Conservation (phyloP, 1,284 basidiomycete species). For the Austropuccinia psidii region DNA sequence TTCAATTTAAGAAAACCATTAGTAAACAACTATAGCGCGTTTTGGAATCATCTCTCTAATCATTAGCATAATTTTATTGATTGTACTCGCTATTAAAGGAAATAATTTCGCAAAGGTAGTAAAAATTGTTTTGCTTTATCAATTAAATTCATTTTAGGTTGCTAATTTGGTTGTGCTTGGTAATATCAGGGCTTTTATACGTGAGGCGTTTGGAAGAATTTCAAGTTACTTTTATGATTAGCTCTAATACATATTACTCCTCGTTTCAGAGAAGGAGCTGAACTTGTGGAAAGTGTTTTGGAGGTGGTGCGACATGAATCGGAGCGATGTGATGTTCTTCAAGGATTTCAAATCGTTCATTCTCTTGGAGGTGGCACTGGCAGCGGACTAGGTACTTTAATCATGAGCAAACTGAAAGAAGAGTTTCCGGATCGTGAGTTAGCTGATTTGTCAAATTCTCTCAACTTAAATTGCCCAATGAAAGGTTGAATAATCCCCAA, state of each 20-base stretch:
- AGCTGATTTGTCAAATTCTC: constrained; percentile 45
- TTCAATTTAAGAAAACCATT: not conserved
- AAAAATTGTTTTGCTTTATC: not conserved
- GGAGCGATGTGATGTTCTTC: constrained; percentile 47
- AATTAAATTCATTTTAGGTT: not conserved
- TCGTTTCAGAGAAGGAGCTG: constrained; percentile 47
- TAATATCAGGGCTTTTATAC: constrained; percentile 29
- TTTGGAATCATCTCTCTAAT: not conserved
- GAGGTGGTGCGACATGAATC: constrained; percentile 48
- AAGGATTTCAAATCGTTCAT: constrained; percentile 48
- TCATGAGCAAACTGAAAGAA: constrained; percentile 48
- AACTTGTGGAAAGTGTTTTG: constrained; percentile 47
- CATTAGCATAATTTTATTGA: not conserved
- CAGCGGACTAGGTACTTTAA: constrained; percentile 47
- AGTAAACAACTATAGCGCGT: not conserved
- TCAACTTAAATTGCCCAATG: constrained; percentile 45
- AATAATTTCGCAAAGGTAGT: constrained; percentile 31
- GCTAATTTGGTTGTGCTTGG: not conserved
- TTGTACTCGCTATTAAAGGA: too few relatives aligned
- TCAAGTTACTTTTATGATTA: not conserved
- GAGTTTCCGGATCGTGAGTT: constrained; percentile 48
- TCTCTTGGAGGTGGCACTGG: constrained; percentile 49
- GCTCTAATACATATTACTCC: constrained; percentile 39
- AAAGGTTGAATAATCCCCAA: constrained; percentile 37
- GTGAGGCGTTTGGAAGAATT: constrained; percentile 37